Evolutionary conservation across 768 basidiomycete species (phyloP).

Genomic region (Pleurotus ostreatus): DNA sequence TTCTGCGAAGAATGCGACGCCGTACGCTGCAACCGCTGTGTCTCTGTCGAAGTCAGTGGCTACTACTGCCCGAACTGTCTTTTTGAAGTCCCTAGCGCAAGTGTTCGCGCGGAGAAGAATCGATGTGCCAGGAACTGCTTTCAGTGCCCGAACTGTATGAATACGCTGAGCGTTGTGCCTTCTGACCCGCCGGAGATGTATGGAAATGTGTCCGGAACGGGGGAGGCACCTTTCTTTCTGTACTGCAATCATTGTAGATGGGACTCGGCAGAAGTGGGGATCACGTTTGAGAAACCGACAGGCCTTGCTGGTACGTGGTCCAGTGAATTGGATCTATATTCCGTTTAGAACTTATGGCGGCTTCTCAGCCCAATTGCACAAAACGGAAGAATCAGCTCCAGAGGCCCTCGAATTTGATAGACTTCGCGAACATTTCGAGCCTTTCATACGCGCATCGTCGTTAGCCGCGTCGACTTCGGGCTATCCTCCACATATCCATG

Average conservation of each 20-base stretch:
- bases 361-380: conserved; percentile 82
- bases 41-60: conserved; percentile 88
- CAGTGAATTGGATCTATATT: neutral
- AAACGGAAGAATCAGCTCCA: conserved; percentile 80
- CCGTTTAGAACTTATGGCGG: neutral
- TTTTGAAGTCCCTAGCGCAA: conserved; percentile 97
- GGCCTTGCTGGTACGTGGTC: conserved; percentile 77
- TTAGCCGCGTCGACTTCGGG: conserved; percentile 60
- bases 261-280: conserved; percentile 89
- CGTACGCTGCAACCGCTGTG: conserved; percentile 89
- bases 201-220: conserved; percentile 55
- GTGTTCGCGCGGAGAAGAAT: conserved; percentile 97
- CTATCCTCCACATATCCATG: conserved; percentile 61
- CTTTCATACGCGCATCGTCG: conserved; percentile 82
- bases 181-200: conserved; percentile 74
- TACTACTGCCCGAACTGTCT: conserved; percentile 99
- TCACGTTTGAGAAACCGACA: conserved; percentile 95
- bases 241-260: conserved; percentile 92
- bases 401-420: conserved; percentile 89
- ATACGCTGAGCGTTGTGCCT: conserved; percentile 87
- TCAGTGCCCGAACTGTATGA: conserved; percentile 89
- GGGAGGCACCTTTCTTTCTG: conserved; percentile 87
- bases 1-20: conserved; percentile 99
- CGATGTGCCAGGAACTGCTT: conserved; percentile 99
- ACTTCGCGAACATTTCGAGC: conserved; percentile 96